A percentile compares a stretch with the other conserved stretches of the same genome.
Evolutionary conservation across 2,329 filamentous ascomycete genomes (phyloP).

Genomic region (Aspergillus sp.): DNA sequence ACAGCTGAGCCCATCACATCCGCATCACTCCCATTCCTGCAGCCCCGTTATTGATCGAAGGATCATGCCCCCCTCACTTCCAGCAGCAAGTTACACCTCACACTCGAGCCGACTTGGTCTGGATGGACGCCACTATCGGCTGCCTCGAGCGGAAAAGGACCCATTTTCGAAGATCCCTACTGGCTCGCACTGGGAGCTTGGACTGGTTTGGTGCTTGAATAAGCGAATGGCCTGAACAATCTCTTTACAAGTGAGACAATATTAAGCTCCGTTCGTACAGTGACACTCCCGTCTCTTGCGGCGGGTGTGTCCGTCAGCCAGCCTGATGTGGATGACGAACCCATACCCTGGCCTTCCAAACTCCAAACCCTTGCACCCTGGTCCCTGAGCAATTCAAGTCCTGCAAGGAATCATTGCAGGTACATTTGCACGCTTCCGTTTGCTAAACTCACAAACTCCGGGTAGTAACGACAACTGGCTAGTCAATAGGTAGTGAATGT

Average conservation of each 20-base stretch:
- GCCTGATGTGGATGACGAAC: not conserved
- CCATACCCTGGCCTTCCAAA: not conserved
- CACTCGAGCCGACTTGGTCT: not conserved
- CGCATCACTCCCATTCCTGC: not conserved
- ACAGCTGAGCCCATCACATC: constrained; percentile 3
- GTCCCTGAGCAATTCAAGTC: not conserved
- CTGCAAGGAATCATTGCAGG: not conserved
- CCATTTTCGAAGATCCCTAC: not conserved
- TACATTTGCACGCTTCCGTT: not conserved
- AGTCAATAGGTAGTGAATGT: too few relatives aligned
- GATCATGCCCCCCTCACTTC: not conserved
- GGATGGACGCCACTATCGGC: not conserved
- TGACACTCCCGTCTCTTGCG: not conserved
- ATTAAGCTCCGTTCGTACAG: not conserved
- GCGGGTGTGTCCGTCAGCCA: not conserved
- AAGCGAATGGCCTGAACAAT: not conserved
- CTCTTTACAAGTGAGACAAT: not conserved
- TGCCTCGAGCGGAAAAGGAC: not conserved
- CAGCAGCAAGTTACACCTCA: not conserved
- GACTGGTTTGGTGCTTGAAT: not conserved
- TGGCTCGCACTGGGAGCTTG: not conserved
- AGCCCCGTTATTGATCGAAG: constrained; percentile 4
- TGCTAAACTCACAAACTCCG: not conserved
- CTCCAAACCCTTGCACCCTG: not conserved
- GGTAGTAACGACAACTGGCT: not conserved